These are phyloP conservation scores for Platismatia glauca DNA, from an alignment of 495 filamentous ascomycete genomes.

Conservation along the genomic window DNA sequence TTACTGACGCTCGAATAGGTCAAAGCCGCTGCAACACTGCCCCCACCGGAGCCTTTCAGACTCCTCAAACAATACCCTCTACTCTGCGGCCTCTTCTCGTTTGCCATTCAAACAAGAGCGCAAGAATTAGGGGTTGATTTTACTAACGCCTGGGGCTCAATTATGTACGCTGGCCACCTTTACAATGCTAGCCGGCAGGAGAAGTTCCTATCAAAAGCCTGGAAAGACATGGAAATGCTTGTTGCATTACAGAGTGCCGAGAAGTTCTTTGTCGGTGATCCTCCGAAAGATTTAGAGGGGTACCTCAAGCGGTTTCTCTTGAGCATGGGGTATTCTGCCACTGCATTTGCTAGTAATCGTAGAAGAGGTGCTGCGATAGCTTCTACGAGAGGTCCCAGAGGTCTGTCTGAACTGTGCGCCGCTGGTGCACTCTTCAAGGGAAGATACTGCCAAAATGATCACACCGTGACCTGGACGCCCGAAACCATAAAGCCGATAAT, in stretches of 20 bases:
- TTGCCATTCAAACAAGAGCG: conserved; percentile 22
- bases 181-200: conserved; percentile 32
- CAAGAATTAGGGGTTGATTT: conserved; percentile 27
- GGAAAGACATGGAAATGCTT: conserved; percentile 33
- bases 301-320: conserved; percentile 32
- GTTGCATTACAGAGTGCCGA: conserved; percentile 20
- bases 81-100: conserved; percentile 31
- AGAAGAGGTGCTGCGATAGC: conserved; percentile 7
- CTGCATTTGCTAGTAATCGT: conserved; percentile 23
- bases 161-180: conserved; percentile 30
- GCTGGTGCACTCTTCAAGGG: conserved; percentile 28
- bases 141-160: conserved; percentile 32
- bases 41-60: conserved; percentile 17
- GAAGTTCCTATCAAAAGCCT: conserved; percentile 22
- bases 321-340: conserved; percentile 30
- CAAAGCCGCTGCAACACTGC: not conserved
- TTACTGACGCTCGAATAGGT: not conserved
- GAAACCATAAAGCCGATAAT: conserved; percentile 7
- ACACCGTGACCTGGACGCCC: conserved; percentile 25
- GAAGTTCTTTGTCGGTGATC: conserved; percentile 28
- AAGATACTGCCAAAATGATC: conserved; percentile 23
- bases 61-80: conserved; percentile 25
- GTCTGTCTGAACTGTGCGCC: conserved; percentile 22
- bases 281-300: conserved; percentile 23
- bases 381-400: conserved; percentile 27